Percentiles rank a stretch among this genome's conserved stretches.
Conservation (phyloP, 768 basidiomycete genomes). For the Leccinum disarticulatum region DNA sequence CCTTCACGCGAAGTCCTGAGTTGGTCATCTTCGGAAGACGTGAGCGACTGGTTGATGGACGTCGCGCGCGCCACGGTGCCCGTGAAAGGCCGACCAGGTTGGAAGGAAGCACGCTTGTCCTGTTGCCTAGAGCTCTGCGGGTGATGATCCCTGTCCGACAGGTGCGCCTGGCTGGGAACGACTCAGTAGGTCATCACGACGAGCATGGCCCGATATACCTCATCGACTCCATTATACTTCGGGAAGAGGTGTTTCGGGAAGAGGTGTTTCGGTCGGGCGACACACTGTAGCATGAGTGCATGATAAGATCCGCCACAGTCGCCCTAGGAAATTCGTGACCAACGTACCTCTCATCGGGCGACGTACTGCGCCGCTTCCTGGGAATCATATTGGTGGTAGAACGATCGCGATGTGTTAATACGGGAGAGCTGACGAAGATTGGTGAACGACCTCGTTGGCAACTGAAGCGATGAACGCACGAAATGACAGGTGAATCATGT, state of each 20-base stretch:
- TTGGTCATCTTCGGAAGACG: conserved; percentile 33
- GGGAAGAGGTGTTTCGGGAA: conserved; percentile 16
- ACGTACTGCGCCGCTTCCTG: conserved; percentile 34
- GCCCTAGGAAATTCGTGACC: background rate
- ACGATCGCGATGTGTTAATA: conserved; percentile 27
- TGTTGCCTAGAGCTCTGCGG: conserved; percentile 17
- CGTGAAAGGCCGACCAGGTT: conserved; percentile 8
- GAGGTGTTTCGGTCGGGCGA: conserved; percentile 16
- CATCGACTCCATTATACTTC: conserved; percentile 26
- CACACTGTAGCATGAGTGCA: conserved; percentile 8
- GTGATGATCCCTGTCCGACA: conserved; percentile 20
- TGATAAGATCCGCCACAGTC: conserved; percentile 13
- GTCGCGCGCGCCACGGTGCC: conserved; percentile 11
- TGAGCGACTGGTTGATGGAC: conserved; percentile 18
- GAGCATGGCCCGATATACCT: conserved; percentile 20
- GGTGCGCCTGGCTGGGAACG: conserved; percentile 21
- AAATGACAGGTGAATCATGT: conserved; percentile 29
- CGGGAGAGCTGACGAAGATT: conserved; percentile 28
- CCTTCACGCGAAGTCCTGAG: conserved; percentile 29
- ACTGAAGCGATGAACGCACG: conserved; percentile 29
- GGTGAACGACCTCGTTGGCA: conserved; percentile 14
- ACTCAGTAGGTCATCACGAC: conserved; percentile 9
- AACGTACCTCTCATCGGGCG: conserved; percentile 31
- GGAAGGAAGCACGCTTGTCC: conserved; percentile 7
- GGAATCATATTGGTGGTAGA: conserved; percentile 32